Evolutionary conservation across 257 asterid genomes (phyloP).

Genomic region (Anisodus tanguticus): DNA sequence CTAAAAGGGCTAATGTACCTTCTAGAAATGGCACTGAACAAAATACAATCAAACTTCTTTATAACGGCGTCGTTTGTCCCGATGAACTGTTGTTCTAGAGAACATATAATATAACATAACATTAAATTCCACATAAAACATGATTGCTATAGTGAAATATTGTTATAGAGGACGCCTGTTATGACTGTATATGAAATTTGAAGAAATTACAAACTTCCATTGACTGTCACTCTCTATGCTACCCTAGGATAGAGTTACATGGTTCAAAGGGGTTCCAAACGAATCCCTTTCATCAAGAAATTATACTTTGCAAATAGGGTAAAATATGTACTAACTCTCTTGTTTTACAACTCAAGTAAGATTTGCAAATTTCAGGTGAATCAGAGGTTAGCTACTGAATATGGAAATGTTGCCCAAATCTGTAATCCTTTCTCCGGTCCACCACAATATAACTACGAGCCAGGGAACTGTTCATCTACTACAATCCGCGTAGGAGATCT

Average conservation of each 20-base stretch:
- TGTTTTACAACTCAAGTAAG: background rate
- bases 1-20: background rate
- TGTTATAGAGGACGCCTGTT: too few relatives aligned
- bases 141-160: too few relatives aligned
- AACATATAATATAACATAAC: too few relatives aligned
- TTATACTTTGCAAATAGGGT: too few relatives aligned
- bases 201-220: background rate
- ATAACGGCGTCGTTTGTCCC: too few relatives aligned
- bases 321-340: background rate
- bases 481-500: slow-evolving; percentile 63
- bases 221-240: background rate
- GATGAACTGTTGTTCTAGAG: too few relatives aligned
- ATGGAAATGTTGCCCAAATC: slow-evolving; percentile 64
- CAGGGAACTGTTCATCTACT: slow-evolving; percentile 53
- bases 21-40: background rate
- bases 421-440: slow-evolving; percentile 92
- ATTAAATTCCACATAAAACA: too few relatives aligned
- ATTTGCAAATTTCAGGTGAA: slow-evolving; percentile 60
- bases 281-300: too few relatives aligned
- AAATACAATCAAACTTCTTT: background rate
- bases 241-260: background rate
- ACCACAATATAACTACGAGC: slow-evolving; percentile 66
- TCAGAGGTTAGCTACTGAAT: slow-evolving; percentile 55
- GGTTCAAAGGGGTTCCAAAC: too few relatives aligned
- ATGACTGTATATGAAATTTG: background rate